Base-by-base conservation (phyloP, 768 basidiomycete genomes). In the Phlegmacium glaucopus region DNA sequence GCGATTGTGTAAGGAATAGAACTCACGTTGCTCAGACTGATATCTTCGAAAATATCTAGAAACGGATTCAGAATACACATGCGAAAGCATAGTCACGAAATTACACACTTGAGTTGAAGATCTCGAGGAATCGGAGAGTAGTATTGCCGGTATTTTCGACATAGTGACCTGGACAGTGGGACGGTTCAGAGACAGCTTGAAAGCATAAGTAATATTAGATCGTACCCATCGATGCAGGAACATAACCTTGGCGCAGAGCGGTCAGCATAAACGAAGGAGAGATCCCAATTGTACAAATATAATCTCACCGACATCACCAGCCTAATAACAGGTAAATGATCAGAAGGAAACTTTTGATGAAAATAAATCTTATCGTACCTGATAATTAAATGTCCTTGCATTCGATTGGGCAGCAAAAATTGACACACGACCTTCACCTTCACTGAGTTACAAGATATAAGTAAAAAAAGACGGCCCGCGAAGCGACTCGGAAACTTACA, bases 131-230 rank as follows among this genome's bases (percentile, higher is more conserved):
- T 44, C 62, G 66, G 30, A 85, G 62, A 4, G 82, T 79, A 1
- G 74, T 69, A 51, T 83, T 79, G 7, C 83, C 81, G 6, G 74
- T 80, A 61, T 85, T 84, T 59, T 85, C 82, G 18, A 86, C 68
- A 55, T 84, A 84, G 57, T 86, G 84, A 78, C 79, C 82, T n/a
- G n/a, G n/a, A n/a, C n/a, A n/a, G n/a, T n/a, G n/a, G n/a, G n/a
- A n/a, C n/a, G n/a, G n/a, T n/a, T n/a, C n/a, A n/a, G n/a, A n/a
- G n/a, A n/a, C n/a, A n/a, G n/a, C n/a, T n/a, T n/a, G n/a, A n/a
- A n/a, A n/a, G n/a, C n/a, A n/a, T n/a, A n/a, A n/a, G n/a, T n/a
- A n/a, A n/a, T n/a, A n/a, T n/a, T n/a, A n/a, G n/a, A n/a, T n/a
- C n/a, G n/a, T n/a, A n/a, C n/a, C n/a, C 62, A 75, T 78, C 1